A percentile compares a stretch with the other conserved stretches of the same genome.
These are phyloP conservation scores for Pseudoneurospora amorphoporcata DNA, from an alignment of 495 filamentous ascomycete genomes.

Conservation along the genomic window DNA sequence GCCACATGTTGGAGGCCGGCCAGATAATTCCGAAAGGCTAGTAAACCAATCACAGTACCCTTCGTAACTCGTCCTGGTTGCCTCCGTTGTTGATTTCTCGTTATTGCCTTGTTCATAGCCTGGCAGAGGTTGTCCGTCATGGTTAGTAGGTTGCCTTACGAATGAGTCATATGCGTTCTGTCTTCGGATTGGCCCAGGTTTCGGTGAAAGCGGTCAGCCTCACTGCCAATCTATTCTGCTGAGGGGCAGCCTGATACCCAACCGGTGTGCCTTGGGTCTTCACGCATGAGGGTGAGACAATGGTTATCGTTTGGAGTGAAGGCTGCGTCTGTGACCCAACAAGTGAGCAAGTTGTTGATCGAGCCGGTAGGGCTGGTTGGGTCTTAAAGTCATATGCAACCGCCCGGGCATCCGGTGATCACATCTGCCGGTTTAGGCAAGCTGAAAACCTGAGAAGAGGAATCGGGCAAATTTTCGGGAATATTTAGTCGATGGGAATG, in stretches of 20 bases:
- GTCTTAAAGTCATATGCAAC: neutral
- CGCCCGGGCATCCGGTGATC: neutral
- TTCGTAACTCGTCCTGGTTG: neutral
- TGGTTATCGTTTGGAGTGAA: neutral
- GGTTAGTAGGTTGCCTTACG: neutral
- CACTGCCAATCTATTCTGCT: slow-evolving; percentile 7
- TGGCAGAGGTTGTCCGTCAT: neutral
- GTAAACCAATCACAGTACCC: neutral
- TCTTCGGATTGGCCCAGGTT: slow-evolving; percentile 10
- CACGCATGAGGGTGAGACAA: slow-evolving; percentile 6
- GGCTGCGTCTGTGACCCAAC: neutral
- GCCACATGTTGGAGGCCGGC: neutral
- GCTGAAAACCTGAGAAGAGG: neutral
- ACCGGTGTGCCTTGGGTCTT: slow-evolving; percentile 13
- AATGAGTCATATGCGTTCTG: neutral
- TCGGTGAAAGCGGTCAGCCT: slow-evolving; percentile 19
- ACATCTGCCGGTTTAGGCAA: neutral
- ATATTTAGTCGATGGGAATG: neutral
- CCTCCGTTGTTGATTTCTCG: neutral
- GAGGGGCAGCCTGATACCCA: slow-evolving; percentile 8
- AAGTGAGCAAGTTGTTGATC: neutral
- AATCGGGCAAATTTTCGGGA: neutral
- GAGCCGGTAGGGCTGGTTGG: neutral
- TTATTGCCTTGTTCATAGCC: neutral
- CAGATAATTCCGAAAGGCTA: neutral